Conservation (phyloP, 208 protist genomes). For the Wallacemonas sp. region DNA sequence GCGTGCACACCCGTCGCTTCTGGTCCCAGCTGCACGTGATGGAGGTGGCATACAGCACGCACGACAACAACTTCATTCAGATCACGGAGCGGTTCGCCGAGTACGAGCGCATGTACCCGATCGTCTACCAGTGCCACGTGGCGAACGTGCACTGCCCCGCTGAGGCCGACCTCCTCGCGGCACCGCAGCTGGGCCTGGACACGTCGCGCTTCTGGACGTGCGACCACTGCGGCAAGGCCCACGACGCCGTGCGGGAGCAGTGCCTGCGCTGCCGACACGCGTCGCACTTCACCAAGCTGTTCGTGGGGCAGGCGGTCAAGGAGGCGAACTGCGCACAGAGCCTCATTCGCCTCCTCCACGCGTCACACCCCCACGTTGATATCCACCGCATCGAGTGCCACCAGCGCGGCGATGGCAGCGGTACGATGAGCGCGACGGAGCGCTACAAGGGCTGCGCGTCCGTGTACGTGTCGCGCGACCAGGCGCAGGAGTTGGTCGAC, state of each 20-base stretch:
- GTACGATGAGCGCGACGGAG: slow-evolving; percentile 12
- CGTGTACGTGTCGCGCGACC: slow-evolving; percentile 53
- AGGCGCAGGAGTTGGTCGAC: slow-evolving; percentile 31
- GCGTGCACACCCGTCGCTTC: slow-evolving; percentile 37
- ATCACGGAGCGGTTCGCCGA: slow-evolving; percentile 56
- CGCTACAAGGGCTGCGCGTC: slow-evolving; percentile 56
- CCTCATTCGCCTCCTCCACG: slow-evolving; percentile 54
- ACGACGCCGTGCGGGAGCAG: slow-evolving; percentile 57
- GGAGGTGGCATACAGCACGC: slow-evolving; percentile 57
- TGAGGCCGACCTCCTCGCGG: slow-evolving; percentile 38
- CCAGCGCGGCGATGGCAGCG: not conserved
- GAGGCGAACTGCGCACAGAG: slow-evolving; percentile 39
- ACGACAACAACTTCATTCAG: slow-evolving; percentile 57
- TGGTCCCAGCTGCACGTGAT: slow-evolving; percentile 75
- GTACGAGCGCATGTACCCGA: slow-evolving; percentile 59
- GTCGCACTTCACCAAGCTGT: slow-evolving; percentile 50
- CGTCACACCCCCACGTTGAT: slow-evolving; percentile 45
- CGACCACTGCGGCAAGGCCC: slow-evolving; percentile 39
- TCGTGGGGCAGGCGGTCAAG: slow-evolving; percentile 62
- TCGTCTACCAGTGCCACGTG: slow-evolving; percentile 55
- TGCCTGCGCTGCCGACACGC: slow-evolving; percentile 55
- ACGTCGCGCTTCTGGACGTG: slow-evolving; percentile 60
- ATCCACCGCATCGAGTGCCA: slow-evolving; percentile 64
- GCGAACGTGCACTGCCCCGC: slow-evolving; percentile 18
- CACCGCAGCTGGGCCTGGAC: slow-evolving; percentile 38